Percentiles rank a stretch among this genome's conserved stretches.
phyloP scores from a whole-genome alignment of 257 asterid genomes.

The Solanum gracilifrons region DNA sequence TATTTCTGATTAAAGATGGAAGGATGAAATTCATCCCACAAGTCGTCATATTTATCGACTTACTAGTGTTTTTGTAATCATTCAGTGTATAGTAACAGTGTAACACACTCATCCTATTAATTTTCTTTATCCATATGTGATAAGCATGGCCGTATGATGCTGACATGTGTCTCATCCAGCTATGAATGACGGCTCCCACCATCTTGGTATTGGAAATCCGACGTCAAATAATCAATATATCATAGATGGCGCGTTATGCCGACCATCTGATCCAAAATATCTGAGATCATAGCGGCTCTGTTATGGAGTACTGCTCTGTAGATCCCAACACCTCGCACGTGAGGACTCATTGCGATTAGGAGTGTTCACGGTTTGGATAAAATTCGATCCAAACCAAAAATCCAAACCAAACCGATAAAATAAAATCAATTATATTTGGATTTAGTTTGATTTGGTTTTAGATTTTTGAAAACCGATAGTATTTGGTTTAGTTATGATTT shows the following conservation, averaged over 20 bases:
- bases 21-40: neutral
- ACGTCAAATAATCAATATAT: neutral
- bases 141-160: neutral
- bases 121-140: neutral
- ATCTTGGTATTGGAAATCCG: neutral
- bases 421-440: no score
- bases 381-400: no score
- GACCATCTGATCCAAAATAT: slow-evolving; percentile 38
- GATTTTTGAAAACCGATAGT: no score
- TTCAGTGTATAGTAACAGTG: neutral
- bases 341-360: no score
- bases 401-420: no score
- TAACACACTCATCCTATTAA: neutral
- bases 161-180: slow-evolving; percentile 19
- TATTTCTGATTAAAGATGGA: neutral
- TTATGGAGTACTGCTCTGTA: neutral
- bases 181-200: slow-evolving; percentile 5
- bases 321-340: slow-evolving; percentile 9
- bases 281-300: neutral
- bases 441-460: no score
- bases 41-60: neutral
- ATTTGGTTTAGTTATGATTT: no score
- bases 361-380: no score
- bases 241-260: slow-evolving; percentile 4
- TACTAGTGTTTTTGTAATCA: neutral